phyloP scores from a whole-genome alignment of 2,329 filamentous ascomycete species.

The Dendryphion nanum region DNA sequence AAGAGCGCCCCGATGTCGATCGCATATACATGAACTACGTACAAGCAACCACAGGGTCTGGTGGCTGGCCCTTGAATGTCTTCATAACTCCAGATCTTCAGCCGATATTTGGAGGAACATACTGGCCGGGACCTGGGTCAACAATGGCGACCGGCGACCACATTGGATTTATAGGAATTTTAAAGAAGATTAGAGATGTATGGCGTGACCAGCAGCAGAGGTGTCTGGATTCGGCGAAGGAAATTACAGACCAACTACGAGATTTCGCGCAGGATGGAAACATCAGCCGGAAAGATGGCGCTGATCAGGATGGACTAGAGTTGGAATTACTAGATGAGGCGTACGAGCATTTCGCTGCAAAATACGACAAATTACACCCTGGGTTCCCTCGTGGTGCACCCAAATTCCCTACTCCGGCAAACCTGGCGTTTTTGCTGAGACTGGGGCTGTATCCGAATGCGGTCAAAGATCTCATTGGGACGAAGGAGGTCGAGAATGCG shows the following conservation, averaged over 20 bases:
- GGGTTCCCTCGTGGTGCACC: conserved; percentile 71
- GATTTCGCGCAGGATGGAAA: conserved; percentile 90
- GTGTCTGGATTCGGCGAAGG: conserved; percentile 78
- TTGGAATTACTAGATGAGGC: conserved; percentile 90
- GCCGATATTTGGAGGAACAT: conserved; percentile 93
- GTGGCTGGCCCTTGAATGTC: conserved; percentile 95
- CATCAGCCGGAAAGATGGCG: conserved; percentile 46
- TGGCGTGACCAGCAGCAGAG: conserved; percentile 85
- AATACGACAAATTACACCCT: conserved; percentile 75
- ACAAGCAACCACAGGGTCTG: conserved; percentile 84
- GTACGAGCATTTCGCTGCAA: conserved; percentile 67
- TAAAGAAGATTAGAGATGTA: conserved; percentile 70
- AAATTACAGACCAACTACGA: conserved; percentile 75
- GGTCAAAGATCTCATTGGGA: conserved; percentile 84
- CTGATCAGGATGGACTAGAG: conserved; percentile 70
- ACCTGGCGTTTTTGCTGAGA: conserved; percentile 77
- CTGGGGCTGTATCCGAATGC: conserved; percentile 68
- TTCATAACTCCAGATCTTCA: conserved; percentile 92
- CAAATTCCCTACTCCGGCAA: conserved; percentile 87
- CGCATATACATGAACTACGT: conserved; percentile 98
- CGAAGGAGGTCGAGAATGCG: conserved; percentile 70
- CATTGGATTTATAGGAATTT: conserved; percentile 77
- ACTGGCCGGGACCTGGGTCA: conserved; percentile 82
- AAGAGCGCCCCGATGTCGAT: conserved; percentile 91
- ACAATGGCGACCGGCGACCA: conserved; percentile 50